Evolutionary conservation across 805 yeast species (phyloP).

Genomic region (Cyberlindnera nakhonratchasimensis): DNA sequence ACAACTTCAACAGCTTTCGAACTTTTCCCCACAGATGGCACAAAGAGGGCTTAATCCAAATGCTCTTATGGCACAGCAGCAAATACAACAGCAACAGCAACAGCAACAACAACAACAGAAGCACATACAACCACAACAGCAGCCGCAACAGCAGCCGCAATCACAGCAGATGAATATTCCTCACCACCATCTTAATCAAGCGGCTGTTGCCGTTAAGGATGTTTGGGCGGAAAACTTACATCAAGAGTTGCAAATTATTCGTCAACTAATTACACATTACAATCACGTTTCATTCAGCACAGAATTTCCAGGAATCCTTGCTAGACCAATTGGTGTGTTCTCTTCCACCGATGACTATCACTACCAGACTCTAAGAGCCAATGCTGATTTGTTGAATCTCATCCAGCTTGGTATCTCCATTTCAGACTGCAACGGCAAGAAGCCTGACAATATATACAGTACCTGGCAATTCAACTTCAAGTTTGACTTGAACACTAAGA

Average conservation of each 20-base stretch:
- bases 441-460: slow-evolving; percentile 61
- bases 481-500: slow-evolving; percentile 72
- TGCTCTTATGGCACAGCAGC: slow-evolving; percentile 6
- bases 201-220: slow-evolving; percentile 43
- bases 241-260: slow-evolving; percentile 58
- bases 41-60: slow-evolving; percentile 21
- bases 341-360: slow-evolving; percentile 89
- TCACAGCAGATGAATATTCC: slow-evolving; percentile 9
- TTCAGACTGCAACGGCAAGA: slow-evolving; percentile 63
- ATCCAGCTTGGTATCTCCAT: slow-evolving; percentile 83
- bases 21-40: slow-evolving; percentile 16
- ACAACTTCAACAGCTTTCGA: slow-evolving; percentile 19
- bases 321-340: slow-evolving; percentile 93
- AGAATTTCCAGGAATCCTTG: slow-evolving; percentile 94
- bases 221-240: slow-evolving; percentile 73
- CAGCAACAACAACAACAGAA: slow-evolving; percentile 17
- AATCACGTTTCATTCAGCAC: slow-evolving; percentile 71
- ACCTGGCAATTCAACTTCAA: slow-evolving; percentile 97
- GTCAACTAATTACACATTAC: slow-evolving; percentile 54
- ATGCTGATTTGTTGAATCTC: slow-evolving; percentile 80
- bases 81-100: slow-evolving; percentile 16
- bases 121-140: slow-evolving; percentile 23
- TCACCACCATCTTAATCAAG: slow-evolving; percentile 34
- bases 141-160: slow-evolving; percentile 12
- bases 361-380: slow-evolving; percentile 90